These are phyloP conservation scores for Tetrapisispora taiwanensis DNA, from an alignment of 805 yeast genomes.

Conservation along the genomic window DNA sequence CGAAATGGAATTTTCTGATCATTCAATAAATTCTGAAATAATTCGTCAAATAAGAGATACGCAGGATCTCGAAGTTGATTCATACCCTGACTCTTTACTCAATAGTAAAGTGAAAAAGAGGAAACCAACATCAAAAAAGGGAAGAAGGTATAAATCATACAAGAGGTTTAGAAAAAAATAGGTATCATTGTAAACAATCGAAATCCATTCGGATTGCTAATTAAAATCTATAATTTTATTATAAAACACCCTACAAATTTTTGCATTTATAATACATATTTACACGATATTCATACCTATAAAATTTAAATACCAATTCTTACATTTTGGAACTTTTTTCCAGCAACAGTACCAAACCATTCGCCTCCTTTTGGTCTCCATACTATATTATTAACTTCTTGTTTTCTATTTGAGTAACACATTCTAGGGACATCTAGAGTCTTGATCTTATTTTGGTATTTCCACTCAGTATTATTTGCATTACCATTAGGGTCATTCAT, in stretches of 20 bases:
- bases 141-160: slow-evolving; percentile 5
- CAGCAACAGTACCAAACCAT: slow-evolving; percentile 58
- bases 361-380: slow-evolving; percentile 60
- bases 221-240: not conserved
- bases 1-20: not conserved
- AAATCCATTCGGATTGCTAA: not conserved
- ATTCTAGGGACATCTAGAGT: slow-evolving; percentile 28
- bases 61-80: slow-evolving; percentile 3
- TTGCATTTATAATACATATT: not conserved
- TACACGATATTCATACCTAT: not conserved
- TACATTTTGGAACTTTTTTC: slow-evolving; percentile 31
- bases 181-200: not conserved
- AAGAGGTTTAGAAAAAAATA: not conserved
- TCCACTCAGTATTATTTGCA: not conserved
- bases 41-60: slow-evolving; percentile 13
- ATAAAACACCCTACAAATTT: not conserved
- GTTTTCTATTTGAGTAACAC: slow-evolving; percentile 45
- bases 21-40: slow-evolving; percentile 8
- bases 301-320: slow-evolving; percentile 8
- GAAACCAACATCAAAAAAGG: slow-evolving; percentile 5
- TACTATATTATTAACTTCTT: slow-evolving; percentile 67
- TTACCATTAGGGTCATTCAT: not conserved
- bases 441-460: slow-evolving; percentile 1
- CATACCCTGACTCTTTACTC: not conserved
- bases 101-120: not conserved